Evolutionary conservation across 1,284 basidiomycete genomes (phyloP), one percentile per base, ranked within the genome.

Genomic region (Puccinia triticina): DNA sequence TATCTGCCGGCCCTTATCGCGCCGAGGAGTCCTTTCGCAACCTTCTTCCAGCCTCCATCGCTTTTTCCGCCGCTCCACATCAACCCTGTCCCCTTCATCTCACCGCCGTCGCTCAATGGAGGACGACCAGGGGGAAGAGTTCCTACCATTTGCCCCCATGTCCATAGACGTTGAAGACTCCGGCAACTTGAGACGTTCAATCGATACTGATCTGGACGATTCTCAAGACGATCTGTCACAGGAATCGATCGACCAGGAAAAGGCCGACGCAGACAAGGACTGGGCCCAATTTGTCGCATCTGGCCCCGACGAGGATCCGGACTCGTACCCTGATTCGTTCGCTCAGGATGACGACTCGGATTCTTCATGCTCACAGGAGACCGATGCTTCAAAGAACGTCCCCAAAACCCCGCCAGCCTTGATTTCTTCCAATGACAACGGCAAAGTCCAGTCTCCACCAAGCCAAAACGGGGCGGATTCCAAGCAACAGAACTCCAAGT

Each of bases 251-350:
- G 37, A 67, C 8, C 66, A 69, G 66, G 66, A 69, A 29, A 69
- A 48, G 29, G 66, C 40, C 29, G 43, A 48, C n/a, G 66, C 66
- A 26, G 43, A 69, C 4, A 48, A 48, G 11, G 66, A 46, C n/a
- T 69, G 66, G 66, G 10, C 43, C n/a, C 43, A 69, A 69, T 69
- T 69, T 21, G 66, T 69, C 66, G 43, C 66, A 26, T 12, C 66
- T 2, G 26, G 43, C 1, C 66, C 66, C 66, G 66, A 48, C 43
- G 66, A 69, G 34, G 66, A 69, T 11, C n/a, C 43, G 14, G 43
- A 46, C 66, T 69, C 66, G 23, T 69, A 69, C 43, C 66, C 66
- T 3, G 66, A 69, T 14, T 48, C 66, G 2, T 69, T 69, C n/a
- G 66, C 43, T 18, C n/a, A 48, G n/a, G 66, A 69, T 29, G 66